A percentile compares a stretch with the other conserved stretches of the same genome.
Evolutionary conservation across 2,329 filamentous ascomycete genomes (phyloP).

Genomic region (Aspergillus ochraceoroseus): DNA sequence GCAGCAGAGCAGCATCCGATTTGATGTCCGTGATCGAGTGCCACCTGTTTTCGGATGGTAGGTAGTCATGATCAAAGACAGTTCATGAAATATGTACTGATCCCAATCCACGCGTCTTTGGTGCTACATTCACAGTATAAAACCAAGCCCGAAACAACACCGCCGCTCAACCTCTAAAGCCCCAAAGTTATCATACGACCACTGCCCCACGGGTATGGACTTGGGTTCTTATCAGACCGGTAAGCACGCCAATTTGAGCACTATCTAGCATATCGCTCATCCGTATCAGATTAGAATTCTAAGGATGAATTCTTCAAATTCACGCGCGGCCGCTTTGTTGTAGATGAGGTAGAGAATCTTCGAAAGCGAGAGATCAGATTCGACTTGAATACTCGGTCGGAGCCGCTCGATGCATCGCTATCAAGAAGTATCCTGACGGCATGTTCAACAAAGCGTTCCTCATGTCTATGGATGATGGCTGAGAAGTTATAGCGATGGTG

Average conservation of each 20-base stretch:
- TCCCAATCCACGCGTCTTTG: slow-evolving; percentile 13
- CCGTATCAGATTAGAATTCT: slow-evolving; percentile 25
- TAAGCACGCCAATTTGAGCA: slow-evolving; percentile 15
- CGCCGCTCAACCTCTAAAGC: slow-evolving; percentile 16
- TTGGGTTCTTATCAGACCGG: slow-evolving; percentile 16
- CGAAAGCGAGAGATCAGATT: slow-evolving; percentile 22
- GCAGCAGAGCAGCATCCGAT: no score
- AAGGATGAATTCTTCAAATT: slow-evolving; percentile 29
- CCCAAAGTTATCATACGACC: slow-evolving; percentile 4
- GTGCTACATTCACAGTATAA: slow-evolving; percentile 10
- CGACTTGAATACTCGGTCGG: slow-evolving; percentile 24
- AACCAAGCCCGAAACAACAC: slow-evolving; percentile 13
- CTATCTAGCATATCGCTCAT: slow-evolving; percentile 17
- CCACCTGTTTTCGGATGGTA: no score
- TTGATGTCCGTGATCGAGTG: no score
- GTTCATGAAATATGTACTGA: slow-evolving; percentile 15
- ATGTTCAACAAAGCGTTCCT: slow-evolving; percentile 29
- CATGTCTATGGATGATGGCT: slow-evolving; percentile 30
- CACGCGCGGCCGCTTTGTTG: slow-evolving; percentile 29
- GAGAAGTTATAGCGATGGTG: slow-evolving; percentile 30
- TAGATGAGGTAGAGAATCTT: slow-evolving; percentile 26
- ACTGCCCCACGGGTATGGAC: slow-evolving; percentile 8
- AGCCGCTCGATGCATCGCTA: slow-evolving; percentile 14
- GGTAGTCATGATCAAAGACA: slow-evolving; percentile 3
- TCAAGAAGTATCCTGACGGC: slow-evolving; percentile 27